These are phyloP conservation scores for Claviceps purpurea DNA, from an alignment of 2,329 filamentous ascomycete species.

Conservation along the genomic window DNA sequence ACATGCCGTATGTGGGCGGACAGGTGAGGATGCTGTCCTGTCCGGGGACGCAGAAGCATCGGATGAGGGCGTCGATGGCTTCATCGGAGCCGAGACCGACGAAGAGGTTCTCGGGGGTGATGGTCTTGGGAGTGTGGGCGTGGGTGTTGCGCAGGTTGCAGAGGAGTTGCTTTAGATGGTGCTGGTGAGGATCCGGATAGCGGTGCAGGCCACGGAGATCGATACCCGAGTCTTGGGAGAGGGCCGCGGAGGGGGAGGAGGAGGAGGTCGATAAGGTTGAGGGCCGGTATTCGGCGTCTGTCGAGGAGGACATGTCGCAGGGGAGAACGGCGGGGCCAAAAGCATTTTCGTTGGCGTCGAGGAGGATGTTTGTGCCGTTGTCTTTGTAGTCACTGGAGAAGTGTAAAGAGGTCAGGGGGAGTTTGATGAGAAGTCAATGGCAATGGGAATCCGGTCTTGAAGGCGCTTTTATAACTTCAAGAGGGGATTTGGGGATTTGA, in stretches of 20 bases:
- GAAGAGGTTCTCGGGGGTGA: constrained; percentile 76
- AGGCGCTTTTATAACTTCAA: neutral
- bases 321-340: too few relatives aligned
- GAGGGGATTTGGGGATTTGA: neutral
- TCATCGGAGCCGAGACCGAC: constrained; percentile 94
- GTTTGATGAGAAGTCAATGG: neutral
- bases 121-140: constrained; percentile 57
- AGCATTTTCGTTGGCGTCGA: too few relatives aligned
- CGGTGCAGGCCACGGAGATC: constrained; percentile 77
- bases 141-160: constrained; percentile 81
- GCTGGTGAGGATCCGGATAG: constrained; percentile 94
- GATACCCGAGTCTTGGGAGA: constrained; percentile 25
- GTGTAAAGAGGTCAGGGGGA: constrained; percentile 4
- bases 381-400: constrained; percentile 85
- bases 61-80: constrained; percentile 85
- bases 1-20: constrained; percentile 98
- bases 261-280: constrained; percentile 38
- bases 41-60: constrained; percentile 83
- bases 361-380: constrained; percentile 81
- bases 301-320: too few relatives aligned
- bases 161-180: constrained; percentile 70
- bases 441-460: neutral
- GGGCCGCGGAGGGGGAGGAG: constrained; percentile 19
- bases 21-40: constrained; percentile 86
- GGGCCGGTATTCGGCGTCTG: constrained; percentile 48